These are phyloP conservation scores for Ricinus communis DNA, from an alignment of 345 rosid species.

Conservation along the genomic window DNA sequence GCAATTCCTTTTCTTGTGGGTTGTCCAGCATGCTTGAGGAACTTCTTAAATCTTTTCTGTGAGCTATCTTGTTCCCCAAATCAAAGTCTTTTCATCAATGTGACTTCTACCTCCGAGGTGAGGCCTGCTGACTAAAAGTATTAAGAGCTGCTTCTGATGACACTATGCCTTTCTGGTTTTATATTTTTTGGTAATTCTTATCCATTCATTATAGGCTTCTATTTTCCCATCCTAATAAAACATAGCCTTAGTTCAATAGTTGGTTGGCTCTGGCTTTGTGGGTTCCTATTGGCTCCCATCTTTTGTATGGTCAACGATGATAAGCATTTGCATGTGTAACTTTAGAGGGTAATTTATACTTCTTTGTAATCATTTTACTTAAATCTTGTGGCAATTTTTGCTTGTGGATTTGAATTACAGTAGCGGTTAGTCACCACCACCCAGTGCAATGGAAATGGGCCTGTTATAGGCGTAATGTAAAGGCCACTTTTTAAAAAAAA, in stretches of 20 bases:
- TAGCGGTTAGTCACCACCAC: too few relatives aligned
- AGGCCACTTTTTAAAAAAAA: too few relatives aligned
- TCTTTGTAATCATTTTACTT: background rate
- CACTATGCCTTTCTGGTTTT: background rate
- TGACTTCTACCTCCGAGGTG: conserved; percentile 28
- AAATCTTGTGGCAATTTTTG: background rate
- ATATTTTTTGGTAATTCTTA: background rate
- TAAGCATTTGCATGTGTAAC: background rate
- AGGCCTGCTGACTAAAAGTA: background rate
- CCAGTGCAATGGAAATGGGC: too few relatives aligned
- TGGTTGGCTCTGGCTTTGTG: background rate
- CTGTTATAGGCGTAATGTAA: too few relatives aligned
- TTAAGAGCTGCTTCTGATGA: background rate
- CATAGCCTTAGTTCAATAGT: background rate
- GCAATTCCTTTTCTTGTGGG: conserved; percentile 33
- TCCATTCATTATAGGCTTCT: background rate
- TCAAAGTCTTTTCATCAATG: conserved; percentile 34
- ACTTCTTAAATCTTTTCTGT: conserved; percentile 30
- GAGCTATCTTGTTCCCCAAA: conserved; percentile 29
- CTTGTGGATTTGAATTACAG: too few relatives aligned
- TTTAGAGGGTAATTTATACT: background rate
- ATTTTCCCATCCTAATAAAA: background rate
- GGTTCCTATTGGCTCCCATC: background rate
- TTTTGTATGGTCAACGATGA: background rate
- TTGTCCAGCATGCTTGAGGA: conserved; percentile 36